Conservation (phyloP, 805 yeast species). For the Candida hispaniensis region DNA sequence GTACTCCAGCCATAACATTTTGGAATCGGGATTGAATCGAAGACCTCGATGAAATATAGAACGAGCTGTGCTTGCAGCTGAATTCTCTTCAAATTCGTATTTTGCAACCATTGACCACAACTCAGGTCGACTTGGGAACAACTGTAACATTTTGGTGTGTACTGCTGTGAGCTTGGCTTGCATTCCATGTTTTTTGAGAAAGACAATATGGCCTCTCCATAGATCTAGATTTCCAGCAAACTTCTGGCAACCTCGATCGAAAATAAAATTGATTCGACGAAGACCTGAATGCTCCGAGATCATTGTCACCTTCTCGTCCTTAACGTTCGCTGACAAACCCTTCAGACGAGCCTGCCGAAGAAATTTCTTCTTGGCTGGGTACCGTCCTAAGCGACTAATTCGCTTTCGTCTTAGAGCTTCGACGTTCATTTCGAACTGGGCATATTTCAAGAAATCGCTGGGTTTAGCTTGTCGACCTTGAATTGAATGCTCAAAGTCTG, state of each 20-base stretch:
- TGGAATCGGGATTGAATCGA: slow-evolving; percentile 67
- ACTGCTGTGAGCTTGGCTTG: slow-evolving; percentile 37
- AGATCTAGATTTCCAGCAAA: slow-evolving; percentile 67
- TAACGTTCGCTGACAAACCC: too few relatives aligned
- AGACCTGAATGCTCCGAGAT: slow-evolving; percentile 81
- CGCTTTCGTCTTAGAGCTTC: slow-evolving; percentile 71
- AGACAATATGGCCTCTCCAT: slow-evolving; percentile 70
- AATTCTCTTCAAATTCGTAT: slow-evolving; percentile 81
- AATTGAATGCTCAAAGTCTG: slow-evolving; percentile 89
- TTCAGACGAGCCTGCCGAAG: slow-evolving; percentile 15
- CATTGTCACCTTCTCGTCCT: slow-evolving; percentile 3
- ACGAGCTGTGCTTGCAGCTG: slow-evolving; percentile 82
- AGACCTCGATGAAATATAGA: slow-evolving; percentile 73
- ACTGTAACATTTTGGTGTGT: slow-evolving; percentile 63
- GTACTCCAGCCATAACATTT: slow-evolving; percentile 72
- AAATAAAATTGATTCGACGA: slow-evolving; percentile 70
- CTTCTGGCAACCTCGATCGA: slow-evolving; percentile 68
- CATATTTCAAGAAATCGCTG: slow-evolving; percentile 66
- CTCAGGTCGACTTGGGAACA: slow-evolving; percentile 84
- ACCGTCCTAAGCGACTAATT: slow-evolving; percentile 45
- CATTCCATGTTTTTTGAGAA: slow-evolving; percentile 30
- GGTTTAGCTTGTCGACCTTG: slow-evolving; percentile 72
- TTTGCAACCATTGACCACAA: slow-evolving; percentile 94
- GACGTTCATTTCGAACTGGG: slow-evolving; percentile 67
- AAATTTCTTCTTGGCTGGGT: slow-evolving; percentile 45